Percentiles rank a stretch among this genome's conserved stretches.
phyloP scores from a whole-genome alignment of 768 basidiomycete genomes.

The Lactarius akahatsu region DNA sequence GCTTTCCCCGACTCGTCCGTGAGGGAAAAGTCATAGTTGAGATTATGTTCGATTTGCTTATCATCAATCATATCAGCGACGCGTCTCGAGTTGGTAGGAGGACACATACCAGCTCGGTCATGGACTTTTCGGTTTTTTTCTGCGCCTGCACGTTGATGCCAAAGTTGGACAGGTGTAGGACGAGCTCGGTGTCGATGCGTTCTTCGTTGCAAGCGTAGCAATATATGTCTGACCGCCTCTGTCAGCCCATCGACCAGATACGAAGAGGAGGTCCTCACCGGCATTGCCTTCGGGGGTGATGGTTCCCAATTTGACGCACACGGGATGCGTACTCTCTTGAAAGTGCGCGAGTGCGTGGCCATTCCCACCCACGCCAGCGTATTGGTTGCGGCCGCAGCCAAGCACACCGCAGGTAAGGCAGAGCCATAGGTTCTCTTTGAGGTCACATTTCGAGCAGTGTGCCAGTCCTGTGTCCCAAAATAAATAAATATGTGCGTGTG shows the following conservation, averaged over 20 bases:
- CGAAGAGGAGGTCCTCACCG: slow-evolving; percentile 48
- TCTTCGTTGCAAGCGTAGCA: slow-evolving; percentile 91
- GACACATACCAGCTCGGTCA: slow-evolving; percentile 83
- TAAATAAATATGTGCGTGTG: background rate
- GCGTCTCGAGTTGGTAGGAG: background rate
- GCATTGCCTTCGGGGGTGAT: slow-evolving; percentile 94
- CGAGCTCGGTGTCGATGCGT: slow-evolving; percentile 71
- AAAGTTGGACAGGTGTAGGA: slow-evolving; percentile 71
- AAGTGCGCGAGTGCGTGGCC: slow-evolving; percentile 87
- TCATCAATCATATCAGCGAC: background rate
- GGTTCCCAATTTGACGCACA: slow-evolving; percentile 92
- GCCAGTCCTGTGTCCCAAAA: slow-evolving; percentile 38
- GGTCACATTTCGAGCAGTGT: slow-evolving; percentile 77
- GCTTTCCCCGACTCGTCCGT: slow-evolving; percentile 84
- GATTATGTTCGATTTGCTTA: slow-evolving; percentile 95
- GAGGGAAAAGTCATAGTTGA: slow-evolving; percentile 91
- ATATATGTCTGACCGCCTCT: slow-evolving; percentile 65
- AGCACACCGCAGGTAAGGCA: slow-evolving; percentile 89
- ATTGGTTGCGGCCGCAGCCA: slow-evolving; percentile 86
- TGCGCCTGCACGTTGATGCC: slow-evolving; percentile 83
- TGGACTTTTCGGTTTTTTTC: slow-evolving; percentile 92
- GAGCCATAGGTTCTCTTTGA: slow-evolving; percentile 93
- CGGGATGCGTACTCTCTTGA: slow-evolving; percentile 65
- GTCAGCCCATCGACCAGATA: background rate
- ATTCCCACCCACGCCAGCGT: slow-evolving; percentile 79